Evolutionary conservation across 208 protist genomes (phyloP), one percentile per base, ranked within the genome.

Genomic region (Phytomonas serpens): DNA sequence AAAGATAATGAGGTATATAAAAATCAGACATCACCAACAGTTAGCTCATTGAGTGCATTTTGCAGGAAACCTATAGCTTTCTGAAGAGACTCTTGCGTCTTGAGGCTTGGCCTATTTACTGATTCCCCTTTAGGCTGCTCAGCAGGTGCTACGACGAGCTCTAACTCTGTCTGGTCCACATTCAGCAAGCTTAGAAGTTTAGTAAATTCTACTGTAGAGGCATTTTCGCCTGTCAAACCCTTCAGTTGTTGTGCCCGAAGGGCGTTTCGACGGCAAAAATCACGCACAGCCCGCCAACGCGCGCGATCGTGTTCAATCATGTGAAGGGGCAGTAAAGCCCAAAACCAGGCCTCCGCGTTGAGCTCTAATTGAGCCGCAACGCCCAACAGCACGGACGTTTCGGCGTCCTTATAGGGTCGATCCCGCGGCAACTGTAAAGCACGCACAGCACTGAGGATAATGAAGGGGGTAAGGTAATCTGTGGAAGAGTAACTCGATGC

Each of bases 401-500:
- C 92, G 23, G 84, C 86, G 67, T 88, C 81, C 16, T 36, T 67
- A 80, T 93, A 97, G 14, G 32, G n/a, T 14, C 70, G 73, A 37
- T 76, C 77, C 0, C 87, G 78, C 14, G 78, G 68, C 42, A 94
- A 67, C 38, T 75, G 67, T 11, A 93, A 29, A 3, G 89, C 71
- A 16, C 92, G 87, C n/a, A 92, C 61, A 4, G 71, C 72, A 6
- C 76, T 57, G 13, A 92, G 57, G 64, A 94, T 89, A 27, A 94
- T 51, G 57, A 97, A 93, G 4, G 92, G 86, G n/a, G 80, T 81
- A 42, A 93, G 66, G 70, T 90, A 93, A 64, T 93, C 89, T 10
- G 83, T 81, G 52, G 83, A 81, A 42, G 76, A 87, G 81, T 97
- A 97, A 78, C 85, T 94, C 5, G 89, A 94, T 0, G 89, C 85